Conservation (phyloP, 1,284 basidiomycete species). For the Tremellales sp. region DNA sequence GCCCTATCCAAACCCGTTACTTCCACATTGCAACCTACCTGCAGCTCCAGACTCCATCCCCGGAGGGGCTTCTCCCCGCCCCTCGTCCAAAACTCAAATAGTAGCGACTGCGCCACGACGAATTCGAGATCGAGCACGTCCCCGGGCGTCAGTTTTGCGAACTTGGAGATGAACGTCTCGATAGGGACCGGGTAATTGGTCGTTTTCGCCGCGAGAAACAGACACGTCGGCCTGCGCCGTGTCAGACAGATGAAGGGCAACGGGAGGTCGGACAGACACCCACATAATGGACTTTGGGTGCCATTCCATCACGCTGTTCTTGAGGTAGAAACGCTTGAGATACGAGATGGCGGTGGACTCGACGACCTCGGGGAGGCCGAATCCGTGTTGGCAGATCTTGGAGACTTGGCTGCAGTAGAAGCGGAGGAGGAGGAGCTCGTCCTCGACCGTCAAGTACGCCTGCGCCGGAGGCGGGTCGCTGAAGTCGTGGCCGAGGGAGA, state of each 20-base stretch:
- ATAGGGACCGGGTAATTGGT: conserved; percentile 88
- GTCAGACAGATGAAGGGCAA: conserved; percentile 1
- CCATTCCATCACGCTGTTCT: conserved; percentile 99
- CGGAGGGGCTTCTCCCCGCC: conserved; percentile 84
- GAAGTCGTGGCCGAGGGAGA: conserved; percentile 22
- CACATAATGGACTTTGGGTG: conserved; percentile 98
- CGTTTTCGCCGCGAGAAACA: conserved; percentile 95
- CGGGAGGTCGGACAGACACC: conserved; percentile 29
- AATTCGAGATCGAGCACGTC: conserved; percentile 94
- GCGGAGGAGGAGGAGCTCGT: conserved; percentile 83
- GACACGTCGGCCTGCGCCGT: conserved; percentile 73
- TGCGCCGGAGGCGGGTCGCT: conserved; percentile 24
- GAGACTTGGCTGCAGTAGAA: conserved; percentile 85
- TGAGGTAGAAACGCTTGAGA: conserved; percentile 93
- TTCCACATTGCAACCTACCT: conserved; percentile 59
- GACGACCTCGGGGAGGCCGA: conserved; percentile 84
- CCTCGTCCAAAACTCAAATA: conserved; percentile 90
- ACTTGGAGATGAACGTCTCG: conserved; percentile 72
- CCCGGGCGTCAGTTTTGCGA: conserved; percentile 69
- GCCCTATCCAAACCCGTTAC: conserved; percentile 26
- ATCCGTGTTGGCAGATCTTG: conserved; percentile 70
- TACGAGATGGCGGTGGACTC: conserved; percentile 89
- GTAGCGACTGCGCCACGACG: conserved; percentile 84
- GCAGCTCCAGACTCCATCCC: conserved; percentile 85
- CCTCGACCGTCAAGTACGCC: conserved; percentile 70